Conservation (phyloP, 768 basidiomycete species). For the Auriscalpium vulgare region DNA sequence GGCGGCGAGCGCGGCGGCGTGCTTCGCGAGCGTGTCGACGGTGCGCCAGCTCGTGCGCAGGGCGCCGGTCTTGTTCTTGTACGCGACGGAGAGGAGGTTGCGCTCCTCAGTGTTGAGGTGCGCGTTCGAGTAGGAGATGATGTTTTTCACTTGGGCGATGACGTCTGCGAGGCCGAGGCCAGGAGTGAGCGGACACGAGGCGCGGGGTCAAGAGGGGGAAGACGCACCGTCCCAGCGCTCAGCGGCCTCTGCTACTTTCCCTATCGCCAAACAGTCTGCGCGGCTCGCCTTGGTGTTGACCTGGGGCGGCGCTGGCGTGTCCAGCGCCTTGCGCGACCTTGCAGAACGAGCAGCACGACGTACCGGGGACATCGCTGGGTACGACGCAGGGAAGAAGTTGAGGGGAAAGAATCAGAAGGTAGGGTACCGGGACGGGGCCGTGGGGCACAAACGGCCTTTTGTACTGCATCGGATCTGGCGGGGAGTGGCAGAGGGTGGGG, state of each 20-base stretch:
- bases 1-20: conserved; percentile 33
- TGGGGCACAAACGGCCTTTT: too few relatives aligned
- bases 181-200: background rate
- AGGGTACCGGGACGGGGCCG: too few relatives aligned
- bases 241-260: conserved; percentile 81
- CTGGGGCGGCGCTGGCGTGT: background rate
- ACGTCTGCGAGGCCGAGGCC: conserved; percentile 43
- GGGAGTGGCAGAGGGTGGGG: too few relatives aligned
- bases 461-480: too few relatives aligned
- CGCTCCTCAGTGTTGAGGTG: conserved; percentile 78
- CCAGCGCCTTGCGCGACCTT: too few relatives aligned
- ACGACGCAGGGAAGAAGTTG: background rate
- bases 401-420: background rate
- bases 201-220: background rate
- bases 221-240: conserved; percentile 77
- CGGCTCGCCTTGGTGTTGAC: conserved; percentile 13
- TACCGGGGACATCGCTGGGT: conserved; percentile 10
- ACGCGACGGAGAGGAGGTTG: conserved; percentile 81
- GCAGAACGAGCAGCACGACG: background rate
- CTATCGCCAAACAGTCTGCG: conserved; percentile 46
- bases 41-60: conserved; percentile 82
- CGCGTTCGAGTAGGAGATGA: conserved; percentile 59
- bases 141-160: conserved; percentile 68
- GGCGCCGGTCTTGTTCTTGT: conserved; percentile 83
- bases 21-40: conserved; percentile 68